These are phyloP conservation scores for Laetiporus sulphureus DNA, from an alignment of 1,284 basidiomycete species.

Conservation along the genomic window DNA sequence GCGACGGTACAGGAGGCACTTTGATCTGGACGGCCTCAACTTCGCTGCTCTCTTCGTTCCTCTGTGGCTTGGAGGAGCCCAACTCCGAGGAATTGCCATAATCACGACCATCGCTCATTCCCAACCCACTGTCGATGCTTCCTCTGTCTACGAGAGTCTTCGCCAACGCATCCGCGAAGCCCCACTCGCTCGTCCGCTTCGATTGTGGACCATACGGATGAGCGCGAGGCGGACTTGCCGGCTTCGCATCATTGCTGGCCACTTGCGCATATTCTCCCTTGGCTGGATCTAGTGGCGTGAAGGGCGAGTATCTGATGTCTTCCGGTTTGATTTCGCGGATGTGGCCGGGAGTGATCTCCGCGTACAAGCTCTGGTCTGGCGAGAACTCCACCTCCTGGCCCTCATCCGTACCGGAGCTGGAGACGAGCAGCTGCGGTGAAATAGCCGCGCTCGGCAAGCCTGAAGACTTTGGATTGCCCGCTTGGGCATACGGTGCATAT, in stretches of 20 bases:
- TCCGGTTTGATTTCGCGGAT: constrained; percentile 45
- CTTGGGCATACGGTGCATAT: constrained; percentile 35
- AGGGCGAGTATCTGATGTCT: constrained; percentile 51
- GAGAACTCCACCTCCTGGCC: constrained; percentile 25
- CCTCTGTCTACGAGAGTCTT: constrained; percentile 20
- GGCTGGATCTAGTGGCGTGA: constrained; percentile 7
- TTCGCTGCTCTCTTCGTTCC: constrained; percentile 1
- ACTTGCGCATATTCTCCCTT: too few relatives aligned
- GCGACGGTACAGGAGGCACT: constrained; percentile 3
- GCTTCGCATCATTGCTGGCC: constrained; percentile 5
- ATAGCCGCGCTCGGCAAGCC: constrained; percentile 4
- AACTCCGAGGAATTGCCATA: constrained; percentile 11
- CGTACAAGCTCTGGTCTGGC: constrained; percentile 46
- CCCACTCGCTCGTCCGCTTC: constrained; percentile 26
- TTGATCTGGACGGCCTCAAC: neutral
- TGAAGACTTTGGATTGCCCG: constrained; percentile 29
- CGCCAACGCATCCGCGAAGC: constrained; percentile 26
- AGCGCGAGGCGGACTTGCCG: constrained; percentile 1
- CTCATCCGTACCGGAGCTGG: neutral
- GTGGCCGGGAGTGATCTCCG: constrained; percentile 38
- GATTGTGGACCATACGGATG: constrained; percentile 22
- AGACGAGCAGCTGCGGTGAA: too few relatives aligned
- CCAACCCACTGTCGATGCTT: constrained; percentile 42
- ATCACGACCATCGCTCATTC: constrained; percentile 35
- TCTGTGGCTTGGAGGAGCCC: constrained; percentile 6